These are phyloP conservation scores for Conoideocrella luteorostrata DNA, from an alignment of 2,329 filamentous ascomycete species.

Conservation along the genomic window DNA sequence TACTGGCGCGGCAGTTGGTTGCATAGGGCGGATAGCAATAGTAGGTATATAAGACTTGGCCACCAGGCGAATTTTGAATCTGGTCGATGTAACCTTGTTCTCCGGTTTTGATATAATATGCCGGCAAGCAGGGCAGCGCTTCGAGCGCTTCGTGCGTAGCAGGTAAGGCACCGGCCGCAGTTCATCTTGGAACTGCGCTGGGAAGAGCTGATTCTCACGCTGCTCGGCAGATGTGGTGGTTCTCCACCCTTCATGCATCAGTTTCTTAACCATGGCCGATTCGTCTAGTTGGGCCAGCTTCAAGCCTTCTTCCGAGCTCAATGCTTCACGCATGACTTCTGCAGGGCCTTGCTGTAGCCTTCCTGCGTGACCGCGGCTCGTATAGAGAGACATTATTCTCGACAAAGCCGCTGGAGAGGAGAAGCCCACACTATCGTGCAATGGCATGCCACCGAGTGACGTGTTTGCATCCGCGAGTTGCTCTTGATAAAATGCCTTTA, in stretches of 20 bases:
- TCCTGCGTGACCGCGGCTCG: slow-evolving; percentile 52
- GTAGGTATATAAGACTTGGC: slow-evolving; percentile 84
- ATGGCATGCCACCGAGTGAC: slow-evolving; percentile 40
- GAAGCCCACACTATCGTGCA: slow-evolving; percentile 42
- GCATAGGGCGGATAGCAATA: slow-evolving; percentile 63
- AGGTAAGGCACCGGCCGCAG: slow-evolving; percentile 77
- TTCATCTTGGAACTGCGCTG: slow-evolving; percentile 60
- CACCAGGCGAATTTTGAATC: slow-evolving; percentile 87
- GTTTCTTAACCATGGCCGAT: slow-evolving; percentile 50
- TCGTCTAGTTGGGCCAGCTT: slow-evolving; percentile 57
- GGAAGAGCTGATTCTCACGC: slow-evolving; percentile 43
- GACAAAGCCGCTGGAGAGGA: slow-evolving; percentile 75
- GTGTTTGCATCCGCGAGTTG: slow-evolving; percentile 62
- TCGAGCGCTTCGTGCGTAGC: slow-evolving; percentile 85
- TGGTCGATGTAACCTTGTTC: slow-evolving; percentile 77
- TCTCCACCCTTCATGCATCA: slow-evolving; percentile 56
- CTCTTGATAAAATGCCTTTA: slow-evolving; percentile 74
- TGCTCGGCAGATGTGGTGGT: slow-evolving; percentile 49
- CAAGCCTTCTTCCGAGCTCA: slow-evolving; percentile 64
- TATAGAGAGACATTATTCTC: slow-evolving; percentile 89
- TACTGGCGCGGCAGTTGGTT: slow-evolving; percentile 28
- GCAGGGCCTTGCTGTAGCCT: slow-evolving; percentile 63
- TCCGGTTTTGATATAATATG: slow-evolving; percentile 96
- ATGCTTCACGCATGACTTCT: slow-evolving; percentile 74
- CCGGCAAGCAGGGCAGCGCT: slow-evolving; percentile 85